Base-by-base conservation (phyloP, 2,329 filamentous ascomycete species). In the Penicillium digitatum region DNA sequence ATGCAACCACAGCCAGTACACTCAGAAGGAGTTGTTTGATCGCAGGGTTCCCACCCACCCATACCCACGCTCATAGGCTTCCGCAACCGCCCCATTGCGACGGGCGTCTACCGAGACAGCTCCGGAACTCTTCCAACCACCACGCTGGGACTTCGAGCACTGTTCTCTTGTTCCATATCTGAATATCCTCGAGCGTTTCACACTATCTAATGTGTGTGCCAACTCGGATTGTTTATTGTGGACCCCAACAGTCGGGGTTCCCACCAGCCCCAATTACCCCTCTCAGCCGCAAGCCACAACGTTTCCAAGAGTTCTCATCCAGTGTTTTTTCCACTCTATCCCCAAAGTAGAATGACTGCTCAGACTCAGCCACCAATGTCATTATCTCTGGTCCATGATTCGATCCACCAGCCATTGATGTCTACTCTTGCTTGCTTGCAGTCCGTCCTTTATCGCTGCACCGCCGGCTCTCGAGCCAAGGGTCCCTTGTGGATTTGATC, bases 81-180 rank as follows among this genome's bases (percentile, higher is more conserved):
- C 48, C 18, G 37, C 54, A 55, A 32, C 55, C 61, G 62, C 62
- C 56, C 20, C 47, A 40, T 40, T 39, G 31, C 20, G 20, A 10
- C 35, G 37, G 62, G 62, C 61, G 62, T 61, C 57, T 63, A 48
- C 54, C 49, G 48, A 58, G 29, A 62, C 59, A 50, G 24, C 24
- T 24, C 37, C 55, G 32, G 34, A 57, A 61, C 55, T 46, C 35
- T 51, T 45, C 11, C 37, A 52, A 39, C 43, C 40, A 29, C 34
- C 12, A 31, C 31, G 18, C 7, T 20, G 27, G 31, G 22, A 46
- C 38, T 22, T 42, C 20, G 50, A 51, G 32, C 37, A 27, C 22
- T 26, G 26, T 43, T 52, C 46, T 29, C 24, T 35, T 29, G 35
- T 52, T 46, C 54, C 50, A 58, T 58, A 52, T 45, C 55, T 56